A percentile compares a stretch with the other conserved stretches of the same genome.
phyloP scores from a whole-genome alignment of 1,284 basidiomycete genomes.

The Calocybe gambosa region DNA sequence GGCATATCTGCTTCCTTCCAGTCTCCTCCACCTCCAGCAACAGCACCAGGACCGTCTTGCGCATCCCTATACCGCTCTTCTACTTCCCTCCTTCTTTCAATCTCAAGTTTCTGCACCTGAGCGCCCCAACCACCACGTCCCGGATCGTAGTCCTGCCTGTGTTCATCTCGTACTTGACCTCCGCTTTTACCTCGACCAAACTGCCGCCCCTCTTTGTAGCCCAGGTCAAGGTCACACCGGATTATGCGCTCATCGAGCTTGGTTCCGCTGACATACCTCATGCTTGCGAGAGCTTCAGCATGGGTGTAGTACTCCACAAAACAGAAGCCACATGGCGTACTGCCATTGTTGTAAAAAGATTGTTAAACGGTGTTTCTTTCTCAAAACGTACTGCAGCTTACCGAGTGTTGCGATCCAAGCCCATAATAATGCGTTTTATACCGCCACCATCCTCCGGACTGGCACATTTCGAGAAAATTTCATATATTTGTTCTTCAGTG shows the following conservation, averaged over 20 bases:
- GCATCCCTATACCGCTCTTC: constrained; percentile 90
- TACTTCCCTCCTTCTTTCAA: constrained; percentile 75
- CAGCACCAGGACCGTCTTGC: constrained; percentile 71
- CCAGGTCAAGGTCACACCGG: constrained; percentile 96
- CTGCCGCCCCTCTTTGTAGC: constrained; percentile 95
- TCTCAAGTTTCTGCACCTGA: constrained; percentile 71
- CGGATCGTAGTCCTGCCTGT: constrained; percentile 94
- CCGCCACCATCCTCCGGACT: constrained; percentile 88
- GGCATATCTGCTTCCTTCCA: constrained; percentile 63
- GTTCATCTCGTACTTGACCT: constrained; percentile 95
- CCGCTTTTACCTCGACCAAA: constrained; percentile 97
- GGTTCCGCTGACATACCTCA: constrained; percentile 93
- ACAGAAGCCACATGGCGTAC: constrained; percentile 98
- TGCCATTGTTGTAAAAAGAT: constrained; percentile 26
- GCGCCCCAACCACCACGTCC: constrained; percentile 96
- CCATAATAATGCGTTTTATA: constrained; percentile 99
- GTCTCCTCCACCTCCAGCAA: constrained; percentile 80
- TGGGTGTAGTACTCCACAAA: constrained; percentile 99
- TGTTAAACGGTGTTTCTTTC: neutral
- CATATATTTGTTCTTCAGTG: constrained; percentile 99
- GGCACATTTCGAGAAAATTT: constrained; percentile 91
- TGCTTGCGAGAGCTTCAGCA: constrained; percentile 86
- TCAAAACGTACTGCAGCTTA: constrained; percentile 25
- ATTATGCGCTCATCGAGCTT: constrained; percentile 99
- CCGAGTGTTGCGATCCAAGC: constrained; percentile 93